phyloP scores from a whole-genome alignment of 2,329 filamentous ascomycete genomes.

The Drechslerella dactyloides region DNA sequence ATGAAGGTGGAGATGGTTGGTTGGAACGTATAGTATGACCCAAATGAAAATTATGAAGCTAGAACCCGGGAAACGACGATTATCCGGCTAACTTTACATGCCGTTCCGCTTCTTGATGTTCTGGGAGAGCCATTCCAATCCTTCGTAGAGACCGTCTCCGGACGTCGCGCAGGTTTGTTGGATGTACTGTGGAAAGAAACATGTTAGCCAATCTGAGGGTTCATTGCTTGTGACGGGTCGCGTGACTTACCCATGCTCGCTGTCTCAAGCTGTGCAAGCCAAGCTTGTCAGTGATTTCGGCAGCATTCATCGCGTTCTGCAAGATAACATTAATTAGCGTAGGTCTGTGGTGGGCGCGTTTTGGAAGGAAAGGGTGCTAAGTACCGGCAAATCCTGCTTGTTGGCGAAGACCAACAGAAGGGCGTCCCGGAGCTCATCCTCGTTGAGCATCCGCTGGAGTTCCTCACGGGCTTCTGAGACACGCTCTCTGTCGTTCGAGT shows the following conservation, averaged over 20 bases:
- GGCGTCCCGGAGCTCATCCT: constrained; percentile 97
- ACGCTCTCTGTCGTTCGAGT: constrained; percentile 98
- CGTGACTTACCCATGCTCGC: constrained; percentile 88
- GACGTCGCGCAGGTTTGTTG: constrained; percentile 99
- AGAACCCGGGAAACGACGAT: not conserved
- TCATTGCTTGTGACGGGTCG: constrained; percentile 14
- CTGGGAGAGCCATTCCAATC: constrained; percentile 90
- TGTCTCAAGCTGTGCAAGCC: constrained; percentile 98
- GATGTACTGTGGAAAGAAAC: constrained; percentile 73
- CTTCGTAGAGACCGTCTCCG: constrained; percentile 98
- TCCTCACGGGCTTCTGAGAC: constrained; percentile 96
- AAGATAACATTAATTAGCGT: constrained; percentile 19
- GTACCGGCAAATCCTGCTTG: constrained; percentile 98
- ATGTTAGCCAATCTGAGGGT: constrained; percentile 51
- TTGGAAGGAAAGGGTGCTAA: constrained; percentile 59
- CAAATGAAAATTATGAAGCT: not conserved
- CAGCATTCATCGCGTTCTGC: constrained; percentile 99
- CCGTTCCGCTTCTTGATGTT: constrained; percentile 72
- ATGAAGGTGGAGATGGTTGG: constrained; percentile 5
- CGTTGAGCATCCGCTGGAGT: constrained; percentile 97
- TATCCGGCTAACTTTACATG: constrained; percentile 35
- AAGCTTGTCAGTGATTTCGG: constrained; percentile 99
- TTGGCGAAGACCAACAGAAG: constrained; percentile 98
- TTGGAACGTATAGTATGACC: constrained; percentile 1
- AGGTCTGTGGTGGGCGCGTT: not conserved